These are phyloP conservation scores for Backusella tuberculispora DNA, from an alignment of 192 early-diverging fungal species.

Conservation along the genomic window DNA sequence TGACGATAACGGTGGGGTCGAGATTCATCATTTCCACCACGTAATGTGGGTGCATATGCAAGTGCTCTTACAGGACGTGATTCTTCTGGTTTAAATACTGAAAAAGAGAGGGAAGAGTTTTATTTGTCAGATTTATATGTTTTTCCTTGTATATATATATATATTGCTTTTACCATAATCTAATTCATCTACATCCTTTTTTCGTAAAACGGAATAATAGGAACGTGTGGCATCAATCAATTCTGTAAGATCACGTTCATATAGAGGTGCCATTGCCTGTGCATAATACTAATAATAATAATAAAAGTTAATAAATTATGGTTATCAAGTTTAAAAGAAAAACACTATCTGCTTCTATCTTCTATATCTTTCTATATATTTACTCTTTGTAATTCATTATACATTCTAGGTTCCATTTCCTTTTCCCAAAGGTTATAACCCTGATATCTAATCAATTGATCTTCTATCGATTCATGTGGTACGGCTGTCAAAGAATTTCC, in stretches of 20 bases:
- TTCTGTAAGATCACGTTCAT: conserved; percentile 54
- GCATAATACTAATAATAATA: conserved; percentile 43
- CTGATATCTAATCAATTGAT: conserved; percentile 65
- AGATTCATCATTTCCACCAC: conserved; percentile 28
- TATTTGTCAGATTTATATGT: neutral
- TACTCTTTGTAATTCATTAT: conserved; percentile 75
- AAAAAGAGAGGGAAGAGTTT: neutral
- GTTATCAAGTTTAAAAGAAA: neutral
- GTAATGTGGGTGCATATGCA: conserved; percentile 31
- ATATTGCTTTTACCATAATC: conserved; percentile 38
- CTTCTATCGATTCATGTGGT: conserved; percentile 66
- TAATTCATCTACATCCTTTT: conserved; percentile 33
- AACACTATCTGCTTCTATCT: neutral
- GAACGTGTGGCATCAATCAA: conserved; percentile 55
- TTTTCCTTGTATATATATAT: no score
- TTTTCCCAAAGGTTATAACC: conserved; percentile 74
- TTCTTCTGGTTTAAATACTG: conserved; percentile 41
- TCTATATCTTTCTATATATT: neutral
- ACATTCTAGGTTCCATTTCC: conserved; percentile 70
- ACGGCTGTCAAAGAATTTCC: conserved; percentile 38
- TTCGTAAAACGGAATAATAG: conserved; percentile 31
- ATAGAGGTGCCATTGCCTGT: conserved; percentile 56
- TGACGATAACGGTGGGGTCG: conserved; percentile 30
- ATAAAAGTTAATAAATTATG: neutral
- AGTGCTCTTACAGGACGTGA: conserved; percentile 31